Evolutionary conservation across 371 early-diverging fungal species (phyloP).

Genomic region (Zychaea mexicana): DNA sequence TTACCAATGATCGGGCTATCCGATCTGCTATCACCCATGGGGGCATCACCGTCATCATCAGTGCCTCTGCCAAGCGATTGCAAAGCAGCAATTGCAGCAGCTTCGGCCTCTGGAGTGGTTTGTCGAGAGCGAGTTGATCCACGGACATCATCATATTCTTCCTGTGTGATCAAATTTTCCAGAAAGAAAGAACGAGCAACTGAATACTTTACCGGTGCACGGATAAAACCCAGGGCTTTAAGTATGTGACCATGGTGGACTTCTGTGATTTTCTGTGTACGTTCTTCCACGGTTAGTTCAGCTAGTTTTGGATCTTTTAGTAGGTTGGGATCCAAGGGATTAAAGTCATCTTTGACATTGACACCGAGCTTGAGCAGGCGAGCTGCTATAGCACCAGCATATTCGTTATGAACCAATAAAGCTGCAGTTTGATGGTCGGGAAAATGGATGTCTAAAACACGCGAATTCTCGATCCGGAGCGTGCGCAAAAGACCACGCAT

Average conservation of each 20-base stretch:
- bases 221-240: neutral
- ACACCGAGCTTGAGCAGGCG: too few relatives aligned
- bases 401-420: too few relatives aligned
- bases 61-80: too few relatives aligned
- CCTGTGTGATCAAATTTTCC: neutral
- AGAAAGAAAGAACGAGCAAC: conserved; percentile 7
- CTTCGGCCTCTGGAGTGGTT: too few relatives aligned
- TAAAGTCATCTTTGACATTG: neutral
- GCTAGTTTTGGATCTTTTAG: conserved; percentile 4
- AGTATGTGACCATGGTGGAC: neutral
- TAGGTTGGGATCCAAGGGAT: conserved; percentile 6
- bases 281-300: neutral
- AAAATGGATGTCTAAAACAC: neutral
- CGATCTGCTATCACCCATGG: too few relatives aligned
- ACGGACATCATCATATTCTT: neutral
- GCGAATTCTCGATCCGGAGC: neutral
- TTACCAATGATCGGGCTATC: too few relatives aligned
- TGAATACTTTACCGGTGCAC: conserved; percentile 6
- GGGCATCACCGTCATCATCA: too few relatives aligned
- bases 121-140: too few relatives aligned
- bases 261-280: neutral
- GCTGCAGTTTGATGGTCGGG: too few relatives aligned
- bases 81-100: too few relatives aligned
- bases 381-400: too few relatives aligned
- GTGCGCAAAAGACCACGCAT: neutral